Conservation (phyloP, 2,329 filamentous ascomycete species). For the Knufia petricola region DNA sequence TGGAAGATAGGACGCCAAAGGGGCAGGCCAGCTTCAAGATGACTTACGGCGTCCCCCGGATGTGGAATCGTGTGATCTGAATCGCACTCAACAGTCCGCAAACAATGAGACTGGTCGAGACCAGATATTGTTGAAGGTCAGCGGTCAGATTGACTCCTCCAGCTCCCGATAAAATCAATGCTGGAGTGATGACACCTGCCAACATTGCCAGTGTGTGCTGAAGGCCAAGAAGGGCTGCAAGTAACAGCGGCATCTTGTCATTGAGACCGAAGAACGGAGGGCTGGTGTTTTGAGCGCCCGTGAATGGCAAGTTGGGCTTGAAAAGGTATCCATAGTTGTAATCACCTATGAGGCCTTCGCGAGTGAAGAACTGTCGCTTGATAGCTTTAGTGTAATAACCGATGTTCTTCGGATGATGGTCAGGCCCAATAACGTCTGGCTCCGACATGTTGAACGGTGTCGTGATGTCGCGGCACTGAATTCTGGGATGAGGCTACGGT, state of each 20-base stretch:
- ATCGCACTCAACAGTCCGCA: slow-evolving; percentile 56
- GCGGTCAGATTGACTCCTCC: slow-evolving; percentile 49
- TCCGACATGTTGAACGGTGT: too few relatives aligned
- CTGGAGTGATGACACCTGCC: slow-evolving; percentile 52
- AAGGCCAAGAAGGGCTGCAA: slow-evolving; percentile 57
- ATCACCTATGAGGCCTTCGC: slow-evolving; percentile 69
- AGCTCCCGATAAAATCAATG: slow-evolving; percentile 50
- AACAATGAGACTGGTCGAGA: slow-evolving; percentile 59
- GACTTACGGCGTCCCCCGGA: slow-evolving; percentile 49
- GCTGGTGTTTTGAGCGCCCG: slow-evolving; percentile 52
- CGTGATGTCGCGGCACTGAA: too few relatives aligned
- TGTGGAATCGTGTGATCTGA: slow-evolving; percentile 58
- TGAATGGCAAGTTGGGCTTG: slow-evolving; percentile 70
- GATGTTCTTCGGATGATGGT: too few relatives aligned
- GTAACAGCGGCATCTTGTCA: slow-evolving; percentile 56
- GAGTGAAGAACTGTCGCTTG: too few relatives aligned
- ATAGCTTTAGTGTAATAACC: too few relatives aligned
- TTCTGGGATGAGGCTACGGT: too few relatives aligned
- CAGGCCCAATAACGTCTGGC: too few relatives aligned
- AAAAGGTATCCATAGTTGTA: slow-evolving; percentile 92
- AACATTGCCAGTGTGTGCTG: slow-evolving; percentile 62
- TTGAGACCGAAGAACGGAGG: slow-evolving; percentile 64
- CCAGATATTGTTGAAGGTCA: slow-evolving; percentile 52
- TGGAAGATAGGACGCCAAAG: too few relatives aligned
- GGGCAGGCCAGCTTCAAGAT: too few relatives aligned